These are phyloP conservation scores for Globisporangium perplexum DNA, from an alignment of 352 stramenopile genomes.

Conservation along the genomic window DNA sequence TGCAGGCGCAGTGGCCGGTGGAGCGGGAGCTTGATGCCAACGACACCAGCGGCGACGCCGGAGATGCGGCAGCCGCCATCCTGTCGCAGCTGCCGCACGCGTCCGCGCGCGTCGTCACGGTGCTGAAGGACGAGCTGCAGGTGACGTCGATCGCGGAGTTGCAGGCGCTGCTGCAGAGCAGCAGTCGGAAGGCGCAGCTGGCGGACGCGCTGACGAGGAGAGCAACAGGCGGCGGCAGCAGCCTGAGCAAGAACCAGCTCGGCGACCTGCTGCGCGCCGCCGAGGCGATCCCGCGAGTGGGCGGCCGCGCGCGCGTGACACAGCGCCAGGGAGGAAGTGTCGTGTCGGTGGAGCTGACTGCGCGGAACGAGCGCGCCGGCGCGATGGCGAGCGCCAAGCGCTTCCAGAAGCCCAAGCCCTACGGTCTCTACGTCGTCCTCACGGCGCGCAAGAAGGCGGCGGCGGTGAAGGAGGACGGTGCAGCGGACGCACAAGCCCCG, in stretches of 20 bases:
- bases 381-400: slow-evolving; percentile 32
- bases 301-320: slow-evolving; percentile 19
- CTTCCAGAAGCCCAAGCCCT: slow-evolving; percentile 61
- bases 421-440: slow-evolving; percentile 69
- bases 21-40: not conserved
- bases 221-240: not conserved
- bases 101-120: slow-evolving; percentile 20
- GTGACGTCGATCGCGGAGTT: slow-evolving; percentile 27
- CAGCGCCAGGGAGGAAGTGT: slow-evolving; percentile 17
- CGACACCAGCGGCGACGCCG: not conserved
- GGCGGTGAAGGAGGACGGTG: not conserved
- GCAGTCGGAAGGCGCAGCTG: slow-evolving; percentile 26
- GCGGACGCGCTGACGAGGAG: slow-evolving; percentile 25
- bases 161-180: slow-evolving; percentile 24
- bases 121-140: slow-evolving; percentile 22
- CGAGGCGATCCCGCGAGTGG: slow-evolving; percentile 39
- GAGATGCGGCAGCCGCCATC: slow-evolving; percentile 5
- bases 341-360: slow-evolving; percentile 34
- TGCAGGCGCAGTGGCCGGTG: slow-evolving; percentile 46
- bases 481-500: not conserved
- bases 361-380: slow-evolving; percentile 20
- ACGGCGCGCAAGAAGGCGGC: slow-evolving; percentile 11
- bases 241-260: slow-evolving; percentile 26
- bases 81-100: slow-evolving; percentile 48
- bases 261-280: slow-evolving; percentile 39